phyloP scores from a whole-genome alignment of 2,329 filamentous ascomycete genomes.

The Trichoderma lentiforme region DNA sequence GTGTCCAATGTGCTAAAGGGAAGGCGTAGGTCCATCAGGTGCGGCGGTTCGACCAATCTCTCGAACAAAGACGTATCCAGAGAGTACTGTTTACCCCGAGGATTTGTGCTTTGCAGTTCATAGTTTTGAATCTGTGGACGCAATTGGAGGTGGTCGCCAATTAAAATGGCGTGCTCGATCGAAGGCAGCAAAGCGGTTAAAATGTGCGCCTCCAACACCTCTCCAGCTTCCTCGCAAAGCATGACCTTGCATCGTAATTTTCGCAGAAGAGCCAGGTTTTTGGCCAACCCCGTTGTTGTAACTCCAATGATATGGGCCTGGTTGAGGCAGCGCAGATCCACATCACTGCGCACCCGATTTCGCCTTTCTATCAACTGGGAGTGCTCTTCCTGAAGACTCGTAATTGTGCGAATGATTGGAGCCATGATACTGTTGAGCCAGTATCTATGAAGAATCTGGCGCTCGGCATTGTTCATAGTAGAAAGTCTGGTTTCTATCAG shows the following conservation, averaged over 20 bases:
- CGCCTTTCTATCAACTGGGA: not conserved
- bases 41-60: conserved; percentile 44
- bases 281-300: conserved; percentile 58
- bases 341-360: conserved; percentile 17
- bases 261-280: conserved; percentile 50
- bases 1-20: conserved; percentile 45
- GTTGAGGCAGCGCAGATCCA: conserved; percentile 32
- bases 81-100: conserved; percentile 46
- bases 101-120: conserved; percentile 49
- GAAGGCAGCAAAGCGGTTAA: conserved; percentile 57
- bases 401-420: not conserved
- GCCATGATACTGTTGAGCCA: conserved; percentile 10
- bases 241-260: conserved; percentile 53
- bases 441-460: not conserved
- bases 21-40: conserved; percentile 24
- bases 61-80: conserved; percentile 63
- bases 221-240: conserved; percentile 66
- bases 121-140: conserved; percentile 57
- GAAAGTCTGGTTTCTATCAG: not conserved
- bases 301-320: conserved; percentile 37
- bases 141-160: conserved; percentile 61
- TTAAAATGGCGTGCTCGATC: conserved; percentile 58
- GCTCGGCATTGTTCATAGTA: conserved; percentile 16
- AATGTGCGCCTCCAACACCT: conserved; percentile 63
- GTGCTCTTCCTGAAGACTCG: not conserved